Evolutionary conservation across 257 asterid species (phyloP).

Genomic region (Ajuga chamaepitys): DNA sequence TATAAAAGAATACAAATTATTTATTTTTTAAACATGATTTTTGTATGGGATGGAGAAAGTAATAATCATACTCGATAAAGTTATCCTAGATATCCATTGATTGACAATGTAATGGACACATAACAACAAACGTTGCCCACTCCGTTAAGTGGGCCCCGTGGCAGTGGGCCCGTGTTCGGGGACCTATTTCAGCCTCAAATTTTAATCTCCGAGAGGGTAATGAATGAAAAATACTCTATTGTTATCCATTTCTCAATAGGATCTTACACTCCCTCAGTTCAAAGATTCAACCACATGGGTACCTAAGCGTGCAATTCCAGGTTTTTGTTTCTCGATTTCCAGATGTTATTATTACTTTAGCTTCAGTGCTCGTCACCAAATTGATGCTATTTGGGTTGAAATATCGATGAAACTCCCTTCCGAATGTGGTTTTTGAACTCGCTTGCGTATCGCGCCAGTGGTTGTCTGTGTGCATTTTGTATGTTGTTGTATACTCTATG

Average conservation of each 20-base stretch:
- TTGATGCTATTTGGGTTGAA: not conserved
- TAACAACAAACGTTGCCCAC: not conserved
- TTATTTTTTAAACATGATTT: no score
- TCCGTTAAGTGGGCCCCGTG: not conserved
- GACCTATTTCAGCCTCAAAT: slow-evolving; percentile 24
- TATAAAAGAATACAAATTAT: no score
- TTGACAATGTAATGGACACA: not conserved
- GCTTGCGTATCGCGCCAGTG: not conserved
- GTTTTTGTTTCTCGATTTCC: slow-evolving; percentile 2
- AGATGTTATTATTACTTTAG: not conserved
- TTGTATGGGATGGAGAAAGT: no score
- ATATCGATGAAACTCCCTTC: not conserved
- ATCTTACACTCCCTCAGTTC: not conserved
- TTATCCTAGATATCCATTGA: no score
- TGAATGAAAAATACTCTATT: not conserved
- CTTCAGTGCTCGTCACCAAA: not conserved
- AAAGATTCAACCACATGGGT: not conserved
- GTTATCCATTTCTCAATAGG: slow-evolving; percentile 3
- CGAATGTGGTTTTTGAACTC: not conserved
- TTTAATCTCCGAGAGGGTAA: not conserved
- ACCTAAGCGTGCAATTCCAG: slow-evolving; percentile 10
- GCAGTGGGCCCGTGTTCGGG: not conserved
- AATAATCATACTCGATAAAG: no score
- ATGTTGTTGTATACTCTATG: not conserved
- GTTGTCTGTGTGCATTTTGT: not conserved